Percentiles rank a stretch among this genome's conserved stretches.
These are phyloP conservation scores for Sporothrix schenckii DNA, from an alignment of 2,329 filamentous ascomycete species.

Conservation along the genomic window DNA sequence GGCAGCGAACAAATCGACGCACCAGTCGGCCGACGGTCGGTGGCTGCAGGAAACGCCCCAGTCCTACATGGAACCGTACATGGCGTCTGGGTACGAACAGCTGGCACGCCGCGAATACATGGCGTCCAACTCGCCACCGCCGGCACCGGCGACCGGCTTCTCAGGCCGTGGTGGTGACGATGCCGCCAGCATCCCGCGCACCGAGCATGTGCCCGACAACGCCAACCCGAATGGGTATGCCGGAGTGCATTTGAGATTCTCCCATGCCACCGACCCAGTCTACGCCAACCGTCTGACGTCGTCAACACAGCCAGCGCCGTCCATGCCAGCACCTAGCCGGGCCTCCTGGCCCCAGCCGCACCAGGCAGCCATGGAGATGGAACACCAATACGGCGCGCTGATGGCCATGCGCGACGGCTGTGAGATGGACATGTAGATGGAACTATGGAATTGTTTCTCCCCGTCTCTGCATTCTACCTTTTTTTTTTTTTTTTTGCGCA, in stretches of 20 bases:
- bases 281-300: conserved; percentile 52
- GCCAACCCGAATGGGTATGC: neutral
- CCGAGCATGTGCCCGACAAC: neutral
- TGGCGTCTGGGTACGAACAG: conserved; percentile 77
- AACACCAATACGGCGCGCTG: conserved; percentile 68
- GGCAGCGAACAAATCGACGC: conserved; percentile 40
- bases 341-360: conserved; percentile 53
- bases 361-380: conserved; percentile 66
- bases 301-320: conserved; percentile 17
- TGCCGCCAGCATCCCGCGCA: conserved; percentile 25
- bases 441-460: neutral
- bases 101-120: conserved; percentile 67
- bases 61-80: conserved; percentile 74
- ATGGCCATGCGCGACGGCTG: conserved; percentile 37
- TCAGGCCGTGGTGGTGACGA: conserved; percentile 12
- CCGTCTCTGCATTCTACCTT: neutral
- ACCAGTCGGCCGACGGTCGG: conserved; percentile 57
- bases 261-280: conserved; percentile 67
- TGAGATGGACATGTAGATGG: conserved; percentile 34
- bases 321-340: conserved; percentile 34
- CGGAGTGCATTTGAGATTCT: conserved; percentile 48
- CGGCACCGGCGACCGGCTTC: conserved; percentile 43
- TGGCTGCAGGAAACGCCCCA: conserved; percentile 49
- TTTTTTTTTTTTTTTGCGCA: neutral
- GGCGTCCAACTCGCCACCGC: conserved; percentile 33